A percentile compares a stretch with the other conserved stretches of the same genome.
Conservation (phyloP, 345 rosid genomes). For the Rhizophora apiculata region DNA sequence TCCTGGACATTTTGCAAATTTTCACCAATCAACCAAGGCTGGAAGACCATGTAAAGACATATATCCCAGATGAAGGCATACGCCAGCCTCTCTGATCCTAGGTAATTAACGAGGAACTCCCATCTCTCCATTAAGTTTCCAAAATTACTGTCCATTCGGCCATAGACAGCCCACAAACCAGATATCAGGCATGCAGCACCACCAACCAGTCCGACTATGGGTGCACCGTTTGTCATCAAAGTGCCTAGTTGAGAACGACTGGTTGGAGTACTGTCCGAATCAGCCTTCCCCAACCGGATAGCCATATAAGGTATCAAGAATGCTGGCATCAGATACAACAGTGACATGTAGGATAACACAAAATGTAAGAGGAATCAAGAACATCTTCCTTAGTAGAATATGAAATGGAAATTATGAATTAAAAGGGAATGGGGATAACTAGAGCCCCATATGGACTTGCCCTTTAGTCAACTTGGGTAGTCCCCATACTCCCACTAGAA, state of each 20-base stretch:
- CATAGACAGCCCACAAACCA: conserved; percentile 61
- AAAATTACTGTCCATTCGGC: conserved; percentile 62
- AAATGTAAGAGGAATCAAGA: background rate
- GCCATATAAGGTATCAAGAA: conserved; percentile 97
- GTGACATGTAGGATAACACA: background rate
- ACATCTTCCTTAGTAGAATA: background rate
- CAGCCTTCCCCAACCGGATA: conserved; percentile 59
- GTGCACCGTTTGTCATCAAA: conserved; percentile 66
- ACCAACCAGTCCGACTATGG: conserved; percentile 73
- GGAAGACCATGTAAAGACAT: conserved; percentile 70
- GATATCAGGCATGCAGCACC: conserved; percentile 68
- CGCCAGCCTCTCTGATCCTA: conserved; percentile 85
- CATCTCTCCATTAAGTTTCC: conserved; percentile 58
- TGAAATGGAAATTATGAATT: background rate
- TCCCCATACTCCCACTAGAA: background rate
- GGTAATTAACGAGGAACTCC: conserved; percentile 61
- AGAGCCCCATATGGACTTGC: background rate
- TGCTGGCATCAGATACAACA: conserved; percentile 39
- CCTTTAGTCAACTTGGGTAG: background rate
- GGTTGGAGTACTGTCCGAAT: conserved; percentile 29
- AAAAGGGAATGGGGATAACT: background rate
- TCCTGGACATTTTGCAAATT: conserved; percentile 63
- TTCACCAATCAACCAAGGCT: conserved; percentile 94
- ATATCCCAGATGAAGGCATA: conserved; percentile 95
- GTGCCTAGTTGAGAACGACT: conserved; percentile 57